These are phyloP conservation scores for Dalbergia oliveri DNA, from an alignment of 306 rosid genomes.

Conservation along the genomic window DNA sequence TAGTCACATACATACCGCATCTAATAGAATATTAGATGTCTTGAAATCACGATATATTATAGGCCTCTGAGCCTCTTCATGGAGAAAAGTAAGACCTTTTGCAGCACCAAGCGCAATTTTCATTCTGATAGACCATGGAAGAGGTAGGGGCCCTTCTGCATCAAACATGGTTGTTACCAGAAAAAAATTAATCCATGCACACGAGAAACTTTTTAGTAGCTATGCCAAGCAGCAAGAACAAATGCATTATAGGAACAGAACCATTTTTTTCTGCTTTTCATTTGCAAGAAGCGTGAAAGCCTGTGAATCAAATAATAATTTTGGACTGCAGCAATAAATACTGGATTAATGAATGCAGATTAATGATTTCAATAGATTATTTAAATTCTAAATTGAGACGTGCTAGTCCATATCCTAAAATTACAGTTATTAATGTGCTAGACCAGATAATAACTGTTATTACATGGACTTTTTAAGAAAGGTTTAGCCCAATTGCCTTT, in stretches of 20 bases:
- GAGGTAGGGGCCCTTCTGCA: constrained; percentile 93
- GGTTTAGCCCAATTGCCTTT: not conserved
- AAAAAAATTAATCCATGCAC: constrained; percentile 40
- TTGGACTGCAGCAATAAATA: not conserved
- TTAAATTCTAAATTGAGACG: constrained; percentile 6
- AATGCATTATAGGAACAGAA: constrained; percentile 26
- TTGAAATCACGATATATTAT: constrained; percentile 97
- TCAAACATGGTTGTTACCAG: constrained; percentile 57
- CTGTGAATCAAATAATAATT: not conserved
- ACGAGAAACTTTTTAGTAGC: constrained; percentile 14
- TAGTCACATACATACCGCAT: constrained; percentile 72
- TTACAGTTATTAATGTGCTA: constrained; percentile 7
- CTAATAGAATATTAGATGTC: constrained; percentile 93
- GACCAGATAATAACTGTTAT: not conserved
- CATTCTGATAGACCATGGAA: constrained; percentile 98
- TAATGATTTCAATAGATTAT: constrained; percentile 14
- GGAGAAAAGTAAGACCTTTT: constrained; percentile 96
- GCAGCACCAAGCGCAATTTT: constrained; percentile 98
- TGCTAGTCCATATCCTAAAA: not conserved
- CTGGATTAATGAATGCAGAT: constrained; percentile 14
- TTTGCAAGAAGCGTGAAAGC: not conserved
- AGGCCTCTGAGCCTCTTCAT: constrained; percentile 84
- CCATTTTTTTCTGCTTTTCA: constrained; percentile 7
- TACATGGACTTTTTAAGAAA: constrained; percentile 13
- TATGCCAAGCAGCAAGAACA: constrained; percentile 33